phyloP scores from a whole-genome alignment of 495 filamentous ascomycete genomes.

The Penicillium argentinense region DNA sequence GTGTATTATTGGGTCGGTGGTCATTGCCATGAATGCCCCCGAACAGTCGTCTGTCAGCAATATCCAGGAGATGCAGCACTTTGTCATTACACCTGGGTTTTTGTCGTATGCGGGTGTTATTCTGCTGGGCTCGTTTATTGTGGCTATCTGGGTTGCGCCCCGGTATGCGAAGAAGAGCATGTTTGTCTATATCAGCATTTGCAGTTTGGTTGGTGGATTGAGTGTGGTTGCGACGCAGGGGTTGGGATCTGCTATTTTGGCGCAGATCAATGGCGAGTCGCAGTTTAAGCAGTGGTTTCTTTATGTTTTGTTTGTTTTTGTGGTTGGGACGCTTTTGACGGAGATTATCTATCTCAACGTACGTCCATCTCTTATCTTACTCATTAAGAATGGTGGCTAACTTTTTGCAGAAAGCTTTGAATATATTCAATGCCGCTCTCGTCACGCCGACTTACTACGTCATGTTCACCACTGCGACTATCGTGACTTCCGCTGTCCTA shows the following conservation, averaged over 20 bases:
- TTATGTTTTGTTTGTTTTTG: slow-evolving; percentile 89
- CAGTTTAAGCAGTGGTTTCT: slow-evolving; percentile 99
- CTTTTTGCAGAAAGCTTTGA: slow-evolving; percentile 87
- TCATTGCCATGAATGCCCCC: slow-evolving; percentile 94
- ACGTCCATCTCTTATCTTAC: slow-evolving; percentile 39
- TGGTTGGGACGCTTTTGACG: slow-evolving; percentile 79
- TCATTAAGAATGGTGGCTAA: no score
- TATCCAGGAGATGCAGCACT: slow-evolving; percentile 92
- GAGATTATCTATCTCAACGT: slow-evolving; percentile 97
- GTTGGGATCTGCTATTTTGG: slow-evolving; percentile 84
- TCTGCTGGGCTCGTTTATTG: slow-evolving; percentile 67
- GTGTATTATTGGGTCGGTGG: slow-evolving; percentile 89
- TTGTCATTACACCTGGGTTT: slow-evolving; percentile 86
- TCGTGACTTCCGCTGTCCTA: slow-evolving; percentile 87
- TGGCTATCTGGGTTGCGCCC: slow-evolving; percentile 81
- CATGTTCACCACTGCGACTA: slow-evolving; percentile 92
- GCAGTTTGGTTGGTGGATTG: slow-evolving; percentile 89
- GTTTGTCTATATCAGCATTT: slow-evolving; percentile 95
- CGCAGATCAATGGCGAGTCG: slow-evolving; percentile 72
- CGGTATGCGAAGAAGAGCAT: slow-evolving; percentile 95
- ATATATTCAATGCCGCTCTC: slow-evolving; percentile 94
- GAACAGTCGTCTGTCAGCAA: slow-evolving; percentile 76
- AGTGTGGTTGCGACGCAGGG: slow-evolving; percentile 96
- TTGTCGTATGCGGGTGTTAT: slow-evolving; percentile 82
- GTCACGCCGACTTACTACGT: slow-evolving; percentile 99